phyloP scores from a whole-genome alignment of 345 rosid genomes.

The Capsella bursapastoris region DNA sequence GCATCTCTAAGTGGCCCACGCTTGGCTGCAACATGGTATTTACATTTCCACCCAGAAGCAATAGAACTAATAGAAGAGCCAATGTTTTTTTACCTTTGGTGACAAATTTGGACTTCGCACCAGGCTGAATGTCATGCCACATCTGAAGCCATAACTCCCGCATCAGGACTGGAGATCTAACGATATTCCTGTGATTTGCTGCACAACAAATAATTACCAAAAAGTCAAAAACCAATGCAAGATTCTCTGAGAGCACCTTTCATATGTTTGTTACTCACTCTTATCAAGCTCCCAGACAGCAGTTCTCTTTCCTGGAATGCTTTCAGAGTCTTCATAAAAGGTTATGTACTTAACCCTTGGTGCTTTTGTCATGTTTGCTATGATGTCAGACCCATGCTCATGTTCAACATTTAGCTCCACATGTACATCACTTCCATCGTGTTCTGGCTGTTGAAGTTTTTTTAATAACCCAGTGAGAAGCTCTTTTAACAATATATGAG shows the following conservation, averaged over 20 bases:
- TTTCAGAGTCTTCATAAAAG: conserved; percentile 91
- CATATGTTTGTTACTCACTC: conserved; percentile 56
- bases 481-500: conserved; percentile 2
- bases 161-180: conserved; percentile 88
- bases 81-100: conserved; percentile 70
- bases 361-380: conserved; percentile 87
- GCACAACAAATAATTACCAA: conserved; percentile 40
- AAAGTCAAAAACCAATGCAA: background rate
- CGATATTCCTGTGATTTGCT: conserved; percentile 98
- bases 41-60: conserved; percentile 28
- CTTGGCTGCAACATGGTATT: conserved; percentile 57
- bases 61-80: background rate
- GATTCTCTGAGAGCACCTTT: background rate
- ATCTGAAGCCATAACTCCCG: conserved; percentile 99
- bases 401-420: conserved; percentile 77
- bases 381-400: conserved; percentile 69
- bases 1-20: conserved; percentile 93
- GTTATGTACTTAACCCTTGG: conserved; percentile 87
- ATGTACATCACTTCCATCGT: conserved; percentile 93
- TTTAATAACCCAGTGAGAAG: conserved; percentile 1
- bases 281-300: conserved; percentile 99
- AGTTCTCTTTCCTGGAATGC: conserved; percentile 83
- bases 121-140: conserved; percentile 92
- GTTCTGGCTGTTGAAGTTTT: conserved; percentile 71
- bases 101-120: conserved; percentile 67